Evolutionary conservation across 345 rosid species (phyloP).

Genomic region (Punica granatum): DNA sequence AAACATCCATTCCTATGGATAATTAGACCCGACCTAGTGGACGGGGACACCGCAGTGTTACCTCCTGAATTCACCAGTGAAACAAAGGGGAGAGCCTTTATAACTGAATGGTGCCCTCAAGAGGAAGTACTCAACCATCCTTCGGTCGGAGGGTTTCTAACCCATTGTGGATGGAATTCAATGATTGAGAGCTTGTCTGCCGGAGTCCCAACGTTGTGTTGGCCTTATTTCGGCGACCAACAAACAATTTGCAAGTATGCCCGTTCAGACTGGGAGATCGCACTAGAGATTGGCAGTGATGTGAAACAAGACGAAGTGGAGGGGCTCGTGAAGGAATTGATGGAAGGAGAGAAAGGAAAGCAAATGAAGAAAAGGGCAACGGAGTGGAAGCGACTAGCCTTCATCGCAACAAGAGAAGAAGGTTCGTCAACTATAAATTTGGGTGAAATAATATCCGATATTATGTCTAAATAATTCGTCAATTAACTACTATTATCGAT

Average conservation of each 20-base stretch:
- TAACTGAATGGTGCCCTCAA: slow-evolving; percentile 50
- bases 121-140: slow-evolving; percentile 40
- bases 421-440: slow-evolving; percentile 18
- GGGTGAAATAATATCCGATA: neutral
- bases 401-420: slow-evolving; percentile 5
- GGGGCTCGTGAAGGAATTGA: slow-evolving; percentile 31
- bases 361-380: slow-evolving; percentile 35
- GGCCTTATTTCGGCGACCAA: slow-evolving; percentile 54
- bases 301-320: slow-evolving; percentile 38
- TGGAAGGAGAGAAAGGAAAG: slow-evolving; percentile 35
- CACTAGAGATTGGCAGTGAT: slow-evolving; percentile 36
- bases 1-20: slow-evolving; percentile 40
- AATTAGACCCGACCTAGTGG: slow-evolving; percentile 41
- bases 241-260: slow-evolving; percentile 34
- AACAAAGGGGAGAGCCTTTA: slow-evolving; percentile 26
- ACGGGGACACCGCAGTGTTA: slow-evolving; percentile 25
- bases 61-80: slow-evolving; percentile 28
- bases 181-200: slow-evolving; percentile 29
- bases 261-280: slow-evolving; percentile 39
- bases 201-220: slow-evolving; percentile 51
- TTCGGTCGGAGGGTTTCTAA: slow-evolving; percentile 38
- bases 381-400: slow-evolving; percentile 32
- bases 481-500: too few species aligned
- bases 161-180: slow-evolving; percentile 57
- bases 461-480: neutral